Evolutionary conservation across 495 filamentous ascomycete genomes (phyloP).

Genomic region (Rhizodiscina lignyota): DNA sequence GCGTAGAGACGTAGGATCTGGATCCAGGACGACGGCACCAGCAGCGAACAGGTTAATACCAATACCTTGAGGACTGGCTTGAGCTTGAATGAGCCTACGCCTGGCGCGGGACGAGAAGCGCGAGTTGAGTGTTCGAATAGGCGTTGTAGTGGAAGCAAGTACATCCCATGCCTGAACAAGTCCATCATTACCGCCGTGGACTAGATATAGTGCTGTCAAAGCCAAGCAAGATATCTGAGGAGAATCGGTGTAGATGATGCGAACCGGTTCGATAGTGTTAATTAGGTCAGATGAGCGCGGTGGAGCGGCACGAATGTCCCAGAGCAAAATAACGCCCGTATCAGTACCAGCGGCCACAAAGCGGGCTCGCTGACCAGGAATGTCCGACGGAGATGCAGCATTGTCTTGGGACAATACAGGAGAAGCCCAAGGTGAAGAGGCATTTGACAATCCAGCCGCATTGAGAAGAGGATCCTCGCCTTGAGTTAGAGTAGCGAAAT

Average conservation of each 20-base stretch:
- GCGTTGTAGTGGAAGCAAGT: conserved; percentile 59
- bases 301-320: conserved; percentile 60
- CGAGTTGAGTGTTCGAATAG: conserved; percentile 78
- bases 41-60: conserved; percentile 70
- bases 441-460: conserved; percentile 34
- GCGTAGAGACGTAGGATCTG: conserved; percentile 78
- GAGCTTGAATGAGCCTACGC: conserved; percentile 54
- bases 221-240: conserved; percentile 77
- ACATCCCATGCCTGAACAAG: conserved; percentile 96
- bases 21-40: conserved; percentile 70
- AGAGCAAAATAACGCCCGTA: conserved; percentile 60
- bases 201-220: conserved; percentile 68
- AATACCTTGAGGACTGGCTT: conserved; percentile 45
- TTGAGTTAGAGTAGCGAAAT: conserved; percentile 45
- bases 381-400: conserved; percentile 26
- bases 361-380: conserved; percentile 74
- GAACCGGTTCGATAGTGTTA: conserved; percentile 45
- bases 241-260: conserved; percentile 80
- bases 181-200: conserved; percentile 89
- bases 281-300: conserved; percentile 30
- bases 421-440: conserved; percentile 41
- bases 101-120: conserved; percentile 70
- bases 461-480: conserved; percentile 60
- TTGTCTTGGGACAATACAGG: conserved; percentile 33
- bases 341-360: conserved; percentile 63